Percentiles rank a stretch among this genome's conserved stretches.
phyloP scores from a whole-genome alignment of 2,329 filamentous ascomycete genomes.

The Colletotrichum melonis region DNA sequence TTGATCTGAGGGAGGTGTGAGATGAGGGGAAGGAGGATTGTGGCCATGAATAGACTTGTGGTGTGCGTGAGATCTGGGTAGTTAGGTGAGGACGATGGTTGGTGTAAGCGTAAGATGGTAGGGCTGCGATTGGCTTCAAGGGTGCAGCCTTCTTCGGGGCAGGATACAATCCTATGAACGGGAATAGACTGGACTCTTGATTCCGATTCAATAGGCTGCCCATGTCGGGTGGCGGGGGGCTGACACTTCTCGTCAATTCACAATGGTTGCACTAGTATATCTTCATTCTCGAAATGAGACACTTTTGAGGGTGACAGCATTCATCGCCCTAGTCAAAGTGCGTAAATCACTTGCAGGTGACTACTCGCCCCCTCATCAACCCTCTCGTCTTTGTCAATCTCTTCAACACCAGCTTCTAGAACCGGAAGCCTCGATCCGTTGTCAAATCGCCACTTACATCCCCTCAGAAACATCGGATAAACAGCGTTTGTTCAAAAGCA shows the following conservation, averaged over 20 bases:
- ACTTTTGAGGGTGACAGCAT: not conserved
- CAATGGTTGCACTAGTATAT: not conserved
- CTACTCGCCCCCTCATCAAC: not conserved
- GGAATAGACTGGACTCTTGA: not conserved
- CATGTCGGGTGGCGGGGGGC: not conserved
- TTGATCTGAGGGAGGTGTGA: not conserved
- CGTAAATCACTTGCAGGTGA: not conserved
- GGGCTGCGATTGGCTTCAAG: not conserved
- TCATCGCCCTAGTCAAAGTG: not conserved
- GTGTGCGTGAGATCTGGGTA: not conserved
- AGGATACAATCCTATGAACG: not conserved
- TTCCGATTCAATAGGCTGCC: not conserved
- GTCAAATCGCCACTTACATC: not conserved
- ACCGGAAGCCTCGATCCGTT: not conserved
- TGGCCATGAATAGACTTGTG: not conserved
- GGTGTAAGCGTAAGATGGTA: not conserved
- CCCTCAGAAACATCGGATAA: not conserved
- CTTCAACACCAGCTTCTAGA: not conserved
- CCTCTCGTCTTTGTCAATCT: not conserved
- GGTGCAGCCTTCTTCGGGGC: not conserved
- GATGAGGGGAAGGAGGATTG: not conserved
- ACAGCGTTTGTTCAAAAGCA: not conserved
- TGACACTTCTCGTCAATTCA: not conserved
- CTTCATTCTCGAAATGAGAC: not conserved
- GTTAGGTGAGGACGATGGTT: not conserved